Percentiles rank a stretch among this genome's conserved stretches.
These are phyloP conservation scores for Marvania coccoides DNA, from an alignment of 139 green algal species.

Conservation along the genomic window DNA sequence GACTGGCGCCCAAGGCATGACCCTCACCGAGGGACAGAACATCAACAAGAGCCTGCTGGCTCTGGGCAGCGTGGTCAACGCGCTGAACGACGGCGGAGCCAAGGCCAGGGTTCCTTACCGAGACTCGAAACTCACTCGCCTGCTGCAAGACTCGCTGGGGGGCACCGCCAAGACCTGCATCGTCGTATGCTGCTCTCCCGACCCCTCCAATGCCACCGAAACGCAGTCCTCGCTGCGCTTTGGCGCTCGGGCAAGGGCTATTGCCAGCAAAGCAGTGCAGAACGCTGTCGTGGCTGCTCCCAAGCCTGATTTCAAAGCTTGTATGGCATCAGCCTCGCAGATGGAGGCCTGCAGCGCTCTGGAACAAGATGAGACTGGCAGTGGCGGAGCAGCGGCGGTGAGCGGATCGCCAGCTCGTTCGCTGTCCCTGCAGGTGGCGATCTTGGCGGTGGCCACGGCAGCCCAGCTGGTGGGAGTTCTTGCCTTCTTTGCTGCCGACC, in stretches of 20 bases:
- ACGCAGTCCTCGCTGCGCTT: constrained; percentile 70
- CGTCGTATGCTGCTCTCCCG: constrained; percentile 74
- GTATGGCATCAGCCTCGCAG: background rate
- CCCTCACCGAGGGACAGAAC: constrained; percentile 53
- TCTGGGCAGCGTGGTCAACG: constrained; percentile 69
- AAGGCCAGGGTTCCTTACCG: constrained; percentile 39
- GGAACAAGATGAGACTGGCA: no score
- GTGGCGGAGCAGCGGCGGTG: no score
- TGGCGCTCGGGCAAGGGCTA: constrained; percentile 36
- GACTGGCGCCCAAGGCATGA: constrained; percentile 42
- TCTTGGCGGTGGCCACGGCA: constrained; percentile 5
- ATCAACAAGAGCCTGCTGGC: constrained; percentile 77
- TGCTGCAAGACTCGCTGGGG: constrained; percentile 75
- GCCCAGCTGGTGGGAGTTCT: constrained; percentile 13
- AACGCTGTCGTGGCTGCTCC: background rate
- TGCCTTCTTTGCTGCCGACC: constrained; percentile 2
- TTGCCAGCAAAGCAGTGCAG: background rate
- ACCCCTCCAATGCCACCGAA: constrained; percentile 49
- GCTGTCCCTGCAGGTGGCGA: background rate
- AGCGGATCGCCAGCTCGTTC: background rate
- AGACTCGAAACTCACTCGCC: constrained; percentile 49
- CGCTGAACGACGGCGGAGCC: constrained; percentile 46
- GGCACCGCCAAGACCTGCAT: constrained; percentile 58
- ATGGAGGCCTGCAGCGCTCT: no score
- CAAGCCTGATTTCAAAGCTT: background rate